Conservation (phyloP, 2,329 filamentous ascomycete genomes). For the Penicillium sp. region DNA sequence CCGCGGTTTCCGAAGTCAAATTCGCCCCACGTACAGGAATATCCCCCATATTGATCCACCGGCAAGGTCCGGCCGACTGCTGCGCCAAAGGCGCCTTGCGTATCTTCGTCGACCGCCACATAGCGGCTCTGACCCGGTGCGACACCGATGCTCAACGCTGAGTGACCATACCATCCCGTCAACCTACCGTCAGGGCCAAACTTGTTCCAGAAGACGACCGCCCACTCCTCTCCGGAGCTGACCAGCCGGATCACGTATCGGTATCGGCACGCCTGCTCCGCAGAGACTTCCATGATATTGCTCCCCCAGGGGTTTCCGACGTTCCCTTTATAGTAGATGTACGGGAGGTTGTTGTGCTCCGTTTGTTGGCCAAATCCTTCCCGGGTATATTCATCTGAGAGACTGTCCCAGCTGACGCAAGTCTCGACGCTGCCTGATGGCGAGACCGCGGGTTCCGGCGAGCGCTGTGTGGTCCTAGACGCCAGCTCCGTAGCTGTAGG, state of each 20-base stretch:
- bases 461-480: too few species aligned
- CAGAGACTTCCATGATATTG: conserved; percentile 45
- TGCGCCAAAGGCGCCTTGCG: conserved; percentile 44
- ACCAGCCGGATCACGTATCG: conserved; percentile 42
- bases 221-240: conserved; percentile 40
- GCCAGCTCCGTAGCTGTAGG: conserved; percentile 23
- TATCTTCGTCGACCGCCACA: conserved; percentile 44
- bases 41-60: conserved; percentile 33
- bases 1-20: conserved; percentile 41
- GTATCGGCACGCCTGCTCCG: conserved; percentile 38
- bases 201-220: conserved; percentile 49
- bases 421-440: conserved; percentile 20
- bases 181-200: conserved; percentile 38
- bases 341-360: conserved; percentile 20
- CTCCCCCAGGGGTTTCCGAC: conserved; percentile 44
- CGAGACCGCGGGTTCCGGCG: too few species aligned
- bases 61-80: conserved; percentile 33
- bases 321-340: conserved; percentile 41
- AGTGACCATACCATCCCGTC: conserved; percentile 41
- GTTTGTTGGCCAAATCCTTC: conserved; percentile 39
- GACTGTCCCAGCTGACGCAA: conserved; percentile 30
- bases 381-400: conserved; percentile 29
- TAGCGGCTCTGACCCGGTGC: conserved; percentile 38
- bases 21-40: conserved; percentile 47
- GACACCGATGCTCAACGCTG: conserved; percentile 39